Base-by-base conservation (phyloP, 176 grass and related monocot species). In the Coix lacrymajobi region DNA sequence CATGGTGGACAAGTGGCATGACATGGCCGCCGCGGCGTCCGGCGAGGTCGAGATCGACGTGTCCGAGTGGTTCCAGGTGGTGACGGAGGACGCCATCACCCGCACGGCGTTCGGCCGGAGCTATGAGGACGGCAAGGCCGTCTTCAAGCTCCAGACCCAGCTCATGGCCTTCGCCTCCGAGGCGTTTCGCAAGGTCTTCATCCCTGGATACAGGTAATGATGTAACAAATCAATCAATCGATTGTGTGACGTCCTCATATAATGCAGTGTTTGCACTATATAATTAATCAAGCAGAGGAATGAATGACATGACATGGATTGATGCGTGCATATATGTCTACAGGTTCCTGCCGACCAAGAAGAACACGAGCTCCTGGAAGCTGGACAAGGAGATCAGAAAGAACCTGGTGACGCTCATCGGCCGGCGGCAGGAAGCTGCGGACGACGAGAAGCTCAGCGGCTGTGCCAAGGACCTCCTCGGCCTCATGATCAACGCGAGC, bases 31-130 rank as follows among this genome's bases (percentile, higher is more conserved):
- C 32, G 62, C 78, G 1, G 26, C 73, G 19, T 74, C 86, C 3
- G 94, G 91, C n/a, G 92, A 98, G 87, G 90, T 95, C 30, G 96
- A 95, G 87, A 95, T 98, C 64, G 96, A 98, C 72, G 96, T 95
- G 67, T 93, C 92, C 12, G 96, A 98, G 46, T 98, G 96, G 92
- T 94, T 95, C 75, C 96, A 98, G 84, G 83, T 94, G 32, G 96
- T 98, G 16, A 98, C 96, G 4, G 96, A 98, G 88, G 96, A 95
- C 51, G 92, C 96, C 76, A 98, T 98, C 84, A 98, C 92, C 10
- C 96, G 92, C 11, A 91, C 92, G 20, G 96, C 96, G 28, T 98
- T 98, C 65, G 96, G 96, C 3, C 71, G 83, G 60, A 95, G 96
- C 85, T 98, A 98, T 72, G 96, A 98, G 76, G 96, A 93, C 75